A percentile compares a stretch with the other conserved stretches of the same genome.
These are phyloP conservation scores for Clarkia xantiana DNA, from an alignment of 345 rosid species.

Conservation along the genomic window DNA sequence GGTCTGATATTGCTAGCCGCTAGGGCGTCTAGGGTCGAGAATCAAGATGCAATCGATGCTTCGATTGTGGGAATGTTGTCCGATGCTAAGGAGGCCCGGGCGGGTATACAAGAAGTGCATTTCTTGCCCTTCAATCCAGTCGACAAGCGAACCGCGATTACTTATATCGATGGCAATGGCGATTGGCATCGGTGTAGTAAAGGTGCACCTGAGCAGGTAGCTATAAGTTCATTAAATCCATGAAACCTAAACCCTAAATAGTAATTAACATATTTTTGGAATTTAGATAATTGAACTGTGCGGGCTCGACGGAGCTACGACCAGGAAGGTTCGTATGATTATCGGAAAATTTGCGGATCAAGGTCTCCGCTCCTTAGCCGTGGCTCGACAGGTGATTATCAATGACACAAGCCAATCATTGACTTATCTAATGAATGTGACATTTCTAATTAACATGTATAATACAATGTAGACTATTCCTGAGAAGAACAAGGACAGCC, in stretches of 20 bases:
- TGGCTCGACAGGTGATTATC: constrained; percentile 47
- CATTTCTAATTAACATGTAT: background rate
- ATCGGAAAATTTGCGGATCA: constrained; percentile 61
- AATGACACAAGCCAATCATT: too few species aligned
- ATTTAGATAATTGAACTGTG: constrained; percentile 67
- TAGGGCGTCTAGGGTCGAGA: constrained; percentile 81
- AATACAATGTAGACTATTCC: constrained; percentile 35
- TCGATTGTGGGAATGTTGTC: constrained; percentile 77
- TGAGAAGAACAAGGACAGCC: constrained; percentile 65
- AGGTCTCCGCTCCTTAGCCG: constrained; percentile 76
- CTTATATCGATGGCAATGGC: constrained; percentile 51
- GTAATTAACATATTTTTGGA: background rate
- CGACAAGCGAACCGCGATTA: constrained; percentile 87
- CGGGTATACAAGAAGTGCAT: constrained; percentile 73
- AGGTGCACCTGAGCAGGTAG: constrained; percentile 92
- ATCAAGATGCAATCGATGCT: constrained; percentile 95
- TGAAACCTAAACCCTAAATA: too few species aligned
- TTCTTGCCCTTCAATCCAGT: constrained; percentile 94
- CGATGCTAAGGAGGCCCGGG: constrained; percentile 85
- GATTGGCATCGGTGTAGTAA: constrained; percentile 81
- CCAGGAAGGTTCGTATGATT: constrained; percentile 39
- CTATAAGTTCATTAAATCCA: background rate
- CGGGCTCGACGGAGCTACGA: constrained; percentile 36
- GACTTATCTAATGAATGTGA: too few species aligned
- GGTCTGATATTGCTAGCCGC: constrained; percentile 51